A percentile compares a stretch with the other conserved stretches of the same genome.
Evolutionary conservation across 805 yeast genomes (phyloP).

Genomic region (Wickerhamomyces chambardii): DNA sequence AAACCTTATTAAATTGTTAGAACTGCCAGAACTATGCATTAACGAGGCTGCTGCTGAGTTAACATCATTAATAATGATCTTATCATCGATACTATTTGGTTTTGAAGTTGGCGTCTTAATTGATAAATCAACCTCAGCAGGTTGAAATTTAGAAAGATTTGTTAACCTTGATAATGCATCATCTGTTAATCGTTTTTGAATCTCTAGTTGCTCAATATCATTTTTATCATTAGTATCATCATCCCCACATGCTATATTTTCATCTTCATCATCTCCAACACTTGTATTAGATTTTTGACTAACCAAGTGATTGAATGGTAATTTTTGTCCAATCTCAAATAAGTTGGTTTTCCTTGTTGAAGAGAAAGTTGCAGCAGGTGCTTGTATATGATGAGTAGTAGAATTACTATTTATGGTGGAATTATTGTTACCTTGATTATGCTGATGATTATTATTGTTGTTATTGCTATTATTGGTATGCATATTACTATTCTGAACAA

Average conservation of each 20-base stretch:
- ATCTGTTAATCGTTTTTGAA: conserved; percentile 25
- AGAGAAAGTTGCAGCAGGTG: conserved; percentile 29
- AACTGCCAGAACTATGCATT: too few relatives aligned
- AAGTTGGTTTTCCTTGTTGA: conserved; percentile 21
- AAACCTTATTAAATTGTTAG: too few relatives aligned
- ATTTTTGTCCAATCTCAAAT: conserved; percentile 19
- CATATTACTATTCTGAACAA: conserved; percentile 62
- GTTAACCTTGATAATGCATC: conserved; percentile 29
- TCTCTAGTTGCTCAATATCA: conserved; percentile 18
- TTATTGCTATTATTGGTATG: conserved; percentile 43
- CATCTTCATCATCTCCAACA: conserved; percentile 1
- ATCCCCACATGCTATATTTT: conserved; percentile 8
- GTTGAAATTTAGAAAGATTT: conserved; percentile 16
- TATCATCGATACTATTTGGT: not conserved
- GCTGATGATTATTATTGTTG: conserved; percentile 5
- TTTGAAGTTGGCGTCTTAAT: conserved; percentile 3
- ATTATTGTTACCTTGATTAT: too few relatives aligned
- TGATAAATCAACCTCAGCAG: conserved; percentile 17
- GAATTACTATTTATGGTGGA: too few relatives aligned
- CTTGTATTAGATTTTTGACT: conserved; percentile 4
- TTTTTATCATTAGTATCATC: conserved; percentile 15
- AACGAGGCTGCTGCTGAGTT: too few relatives aligned
- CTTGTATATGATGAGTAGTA: conserved; percentile 22
- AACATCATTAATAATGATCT: too few relatives aligned
- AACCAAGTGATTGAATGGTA: conserved; percentile 28